Conservation (phyloP, 2,329 filamentous ascomycete genomes). For the Volutella citrinella region DNA sequence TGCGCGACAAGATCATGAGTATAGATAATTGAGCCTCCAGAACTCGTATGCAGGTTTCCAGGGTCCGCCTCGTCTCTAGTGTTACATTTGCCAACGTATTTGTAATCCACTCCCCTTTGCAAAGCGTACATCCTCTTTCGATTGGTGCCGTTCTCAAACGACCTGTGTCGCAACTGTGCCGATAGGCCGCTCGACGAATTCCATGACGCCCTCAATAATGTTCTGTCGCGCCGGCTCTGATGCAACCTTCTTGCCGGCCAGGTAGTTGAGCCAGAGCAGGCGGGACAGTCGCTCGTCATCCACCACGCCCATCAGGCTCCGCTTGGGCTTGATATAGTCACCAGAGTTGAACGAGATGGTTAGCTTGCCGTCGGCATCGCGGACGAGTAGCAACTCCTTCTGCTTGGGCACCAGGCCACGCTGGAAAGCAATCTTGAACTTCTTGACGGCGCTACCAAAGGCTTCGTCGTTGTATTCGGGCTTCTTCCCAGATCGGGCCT, state of each 20-base stretch:
- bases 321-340: constrained; percentile 42
- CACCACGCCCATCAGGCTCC: constrained; percentile 66
- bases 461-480: constrained; percentile 62
- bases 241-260: constrained; percentile 82
- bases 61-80: constrained; percentile 20
- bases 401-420: constrained; percentile 78
- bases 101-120: too few relatives aligned
- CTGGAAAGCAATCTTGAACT: constrained; percentile 81
- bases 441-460: constrained; percentile 71
- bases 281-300: constrained; percentile 76
- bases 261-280: constrained; percentile 84
- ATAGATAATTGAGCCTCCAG: too few relatives aligned
- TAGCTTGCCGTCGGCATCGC: constrained; percentile 64
- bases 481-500: constrained; percentile 62
- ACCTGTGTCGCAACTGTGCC: constrained; percentile 85
- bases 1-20: too few relatives aligned
- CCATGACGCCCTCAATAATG: constrained; percentile 84
- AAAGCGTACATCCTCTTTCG: too few relatives aligned
- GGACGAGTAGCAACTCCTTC: constrained; percentile 70
- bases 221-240: constrained; percentile 77
- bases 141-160: too few relatives aligned
- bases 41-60: too few relatives aligned
- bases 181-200: constrained; percentile 81
- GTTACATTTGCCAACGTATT: constrained; percentile 16
- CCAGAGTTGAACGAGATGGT: constrained; percentile 67